Evolutionary conservation across 78 protist genomes (phyloP).

Genomic region (Tieghemostelium lacteum): DNA sequence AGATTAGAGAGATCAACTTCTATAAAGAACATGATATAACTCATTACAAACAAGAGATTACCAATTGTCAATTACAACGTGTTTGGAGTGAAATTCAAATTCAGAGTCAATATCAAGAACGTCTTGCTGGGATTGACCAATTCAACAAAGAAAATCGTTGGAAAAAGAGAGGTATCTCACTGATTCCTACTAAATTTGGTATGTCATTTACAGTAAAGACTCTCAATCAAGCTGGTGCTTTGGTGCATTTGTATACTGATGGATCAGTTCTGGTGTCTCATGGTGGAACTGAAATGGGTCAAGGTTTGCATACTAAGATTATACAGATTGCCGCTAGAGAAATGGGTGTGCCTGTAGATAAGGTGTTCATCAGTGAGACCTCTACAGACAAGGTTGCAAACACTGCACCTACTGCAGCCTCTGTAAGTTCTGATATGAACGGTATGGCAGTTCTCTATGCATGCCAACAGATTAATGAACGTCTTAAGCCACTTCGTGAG

Average conservation of each 20-base stretch:
- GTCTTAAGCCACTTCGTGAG: slow-evolving; percentile 86
- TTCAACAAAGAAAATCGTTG: slow-evolving; percentile 91
- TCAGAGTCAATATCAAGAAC: slow-evolving; percentile 17
- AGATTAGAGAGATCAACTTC: slow-evolving; percentile 85
- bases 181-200: slow-evolving; percentile 93
- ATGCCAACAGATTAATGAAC: slow-evolving; percentile 84
- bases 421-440: slow-evolving; percentile 92
- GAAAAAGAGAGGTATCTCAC: slow-evolving; percentile 95
- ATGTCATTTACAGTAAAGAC: slow-evolving; percentile 89
- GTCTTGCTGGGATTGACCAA: slow-evolving; percentile 17
- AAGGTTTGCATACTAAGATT: slow-evolving; percentile 96
- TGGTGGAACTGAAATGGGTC: slow-evolving; percentile 99
- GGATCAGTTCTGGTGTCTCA: slow-evolving; percentile 95
- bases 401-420: slow-evolving; percentile 96
- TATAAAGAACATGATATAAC: slow-evolving; percentile 88
- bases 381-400: slow-evolving; percentile 91
- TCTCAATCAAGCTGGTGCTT: slow-evolving; percentile 92
- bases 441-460: slow-evolving; percentile 96
- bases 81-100: slow-evolving; percentile 73
- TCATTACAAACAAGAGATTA: slow-evolving; percentile 79
- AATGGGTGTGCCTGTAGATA: slow-evolving; percentile 81
- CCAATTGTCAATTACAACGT: slow-evolving; percentile 39
- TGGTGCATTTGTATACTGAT: slow-evolving; percentile 91
- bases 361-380: slow-evolving; percentile 90
- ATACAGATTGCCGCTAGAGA: slow-evolving; percentile 87